Conservation (phyloP, 306 rosid species). For the Morella rubra region DNA sequence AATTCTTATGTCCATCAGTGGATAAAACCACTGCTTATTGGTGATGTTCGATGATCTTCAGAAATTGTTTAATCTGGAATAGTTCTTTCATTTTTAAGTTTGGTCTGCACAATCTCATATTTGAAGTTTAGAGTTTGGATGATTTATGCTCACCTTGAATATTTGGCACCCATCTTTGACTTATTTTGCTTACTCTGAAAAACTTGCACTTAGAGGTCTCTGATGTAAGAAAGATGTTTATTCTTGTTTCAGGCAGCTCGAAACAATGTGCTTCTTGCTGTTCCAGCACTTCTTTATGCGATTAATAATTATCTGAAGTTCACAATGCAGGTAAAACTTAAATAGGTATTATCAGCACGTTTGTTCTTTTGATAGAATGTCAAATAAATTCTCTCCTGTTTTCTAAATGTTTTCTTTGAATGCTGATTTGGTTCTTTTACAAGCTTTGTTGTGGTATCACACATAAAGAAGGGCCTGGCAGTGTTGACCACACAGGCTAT, state of each 20-base stretch:
- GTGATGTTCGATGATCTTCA: neutral
- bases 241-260: slow-evolving; percentile 84
- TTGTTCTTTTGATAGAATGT: neutral
- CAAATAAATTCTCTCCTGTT: neutral
- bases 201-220: neutral
- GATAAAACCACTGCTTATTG: neutral
- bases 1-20: neutral
- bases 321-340: slow-evolving; percentile 80
- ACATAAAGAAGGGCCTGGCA: neutral
- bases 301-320: slow-evolving; percentile 96
- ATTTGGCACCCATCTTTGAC: neutral
- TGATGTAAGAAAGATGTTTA: slow-evolving; percentile 22
- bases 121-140: neutral
- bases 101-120: neutral
- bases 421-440: neutral
- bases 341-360: neutral
- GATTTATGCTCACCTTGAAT: neutral
- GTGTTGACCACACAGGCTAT: neutral
- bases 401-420: neutral
- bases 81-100: neutral
- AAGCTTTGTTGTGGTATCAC: neutral
- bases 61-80: neutral
- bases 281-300: slow-evolving; percentile 96
- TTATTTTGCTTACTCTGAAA: neutral
- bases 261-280: slow-evolving; percentile 89